A percentile compares a stretch with the other conserved stretches of the same genome.
phyloP scores from a whole-genome alignment of 2,329 filamentous ascomycete species.

The Penicillium frequentans region DNA sequence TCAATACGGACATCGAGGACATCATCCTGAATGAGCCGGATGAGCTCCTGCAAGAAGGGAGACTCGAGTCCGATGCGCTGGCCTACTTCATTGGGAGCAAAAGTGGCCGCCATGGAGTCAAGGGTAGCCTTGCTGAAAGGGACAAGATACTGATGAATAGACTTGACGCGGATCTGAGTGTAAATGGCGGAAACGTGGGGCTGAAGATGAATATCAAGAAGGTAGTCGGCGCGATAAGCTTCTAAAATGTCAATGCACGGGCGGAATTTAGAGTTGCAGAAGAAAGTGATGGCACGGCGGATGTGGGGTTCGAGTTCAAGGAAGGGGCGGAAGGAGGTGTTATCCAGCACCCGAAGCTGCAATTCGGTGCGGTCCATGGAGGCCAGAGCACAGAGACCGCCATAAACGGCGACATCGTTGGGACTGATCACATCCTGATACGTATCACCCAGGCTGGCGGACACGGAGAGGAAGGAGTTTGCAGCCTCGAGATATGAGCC shows the following conservation, averaged over 20 bases:
- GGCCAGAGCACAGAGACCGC: slow-evolving; percentile 83
- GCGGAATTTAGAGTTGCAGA: slow-evolving; percentile 87
- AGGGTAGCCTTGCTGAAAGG: slow-evolving; percentile 88
- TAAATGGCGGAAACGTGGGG: slow-evolving; percentile 71
- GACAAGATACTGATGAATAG: slow-evolving; percentile 88
- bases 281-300: slow-evolving; percentile 83
- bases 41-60: slow-evolving; percentile 62
- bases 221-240: slow-evolving; percentile 77
- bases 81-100: slow-evolving; percentile 52
- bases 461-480: slow-evolving; percentile 65
- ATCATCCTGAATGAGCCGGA: slow-evolving; percentile 71
- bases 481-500: slow-evolving; percentile 68
- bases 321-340: slow-evolving; percentile 76
- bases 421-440: slow-evolving; percentile 73
- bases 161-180: slow-evolving; percentile 76
- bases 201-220: slow-evolving; percentile 85
- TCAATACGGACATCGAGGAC: slow-evolving; percentile 79
- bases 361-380: slow-evolving; percentile 81
- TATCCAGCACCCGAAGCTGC: slow-evolving; percentile 75
- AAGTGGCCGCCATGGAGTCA: slow-evolving; percentile 73
- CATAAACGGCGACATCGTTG: slow-evolving; percentile 91
- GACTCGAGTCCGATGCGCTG: slow-evolving; percentile 60
- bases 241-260: slow-evolving; percentile 80
- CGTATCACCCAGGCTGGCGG: slow-evolving; percentile 56
- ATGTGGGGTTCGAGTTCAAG: slow-evolving; percentile 93